A percentile compares a stretch with the other conserved stretches of the same genome.
phyloP scores from a whole-genome alignment of 2,329 filamentous ascomycete genomes.

The Neofusicoccum kwambonambiense region DNA sequence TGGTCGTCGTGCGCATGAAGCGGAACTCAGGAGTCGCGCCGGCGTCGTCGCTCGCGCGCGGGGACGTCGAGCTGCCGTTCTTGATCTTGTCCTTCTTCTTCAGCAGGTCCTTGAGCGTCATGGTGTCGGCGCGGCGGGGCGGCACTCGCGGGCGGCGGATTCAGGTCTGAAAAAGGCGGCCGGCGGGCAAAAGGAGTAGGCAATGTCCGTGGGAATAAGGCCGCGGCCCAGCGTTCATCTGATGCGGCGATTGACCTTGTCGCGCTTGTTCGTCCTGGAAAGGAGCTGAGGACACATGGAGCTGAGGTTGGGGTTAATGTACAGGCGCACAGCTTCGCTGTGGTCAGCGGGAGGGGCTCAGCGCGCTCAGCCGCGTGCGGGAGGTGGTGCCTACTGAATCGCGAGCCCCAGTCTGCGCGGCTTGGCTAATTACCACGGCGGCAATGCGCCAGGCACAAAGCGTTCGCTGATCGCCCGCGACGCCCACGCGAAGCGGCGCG shows the following conservation, averaged over 20 bases:
- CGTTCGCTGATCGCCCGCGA: not conserved
- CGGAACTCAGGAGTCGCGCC: conserved; percentile 55
- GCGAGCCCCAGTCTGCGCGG: conserved; percentile 13
- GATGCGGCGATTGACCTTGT: conserved; percentile 16
- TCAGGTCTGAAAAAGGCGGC: not conserved
- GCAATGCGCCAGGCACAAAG: conserved; percentile 4
- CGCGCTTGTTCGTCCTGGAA: conserved; percentile 6
- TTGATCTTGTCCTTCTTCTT: conserved; percentile 61
- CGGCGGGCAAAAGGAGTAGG: not conserved
- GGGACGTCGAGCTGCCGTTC: conserved; percentile 24
- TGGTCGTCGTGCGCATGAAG: conserved; percentile 81
- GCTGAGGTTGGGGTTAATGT: conserved; percentile 5
- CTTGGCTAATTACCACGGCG: conserved; percentile 18
- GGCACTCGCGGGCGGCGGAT: not conserved
- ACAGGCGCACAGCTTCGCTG: not conserved
- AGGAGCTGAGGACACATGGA: conserved; percentile 5
- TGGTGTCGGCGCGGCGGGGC: conserved; percentile 34
- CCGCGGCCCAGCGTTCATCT: not conserved
- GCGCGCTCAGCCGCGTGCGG: conserved; percentile 6
- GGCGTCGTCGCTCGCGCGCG: conserved; percentile 22
- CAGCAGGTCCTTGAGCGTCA: conserved; percentile 61
- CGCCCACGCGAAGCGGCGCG: not conserved
- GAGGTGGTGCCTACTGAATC: conserved; percentile 16
- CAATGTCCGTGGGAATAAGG: not conserved
- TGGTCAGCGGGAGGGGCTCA: conserved; percentile 17